Evolutionary conservation across 1,139 yeast species (phyloP), one percentile per base, ranked within the genome.

Genomic region (Geotrichum candidum): DNA sequence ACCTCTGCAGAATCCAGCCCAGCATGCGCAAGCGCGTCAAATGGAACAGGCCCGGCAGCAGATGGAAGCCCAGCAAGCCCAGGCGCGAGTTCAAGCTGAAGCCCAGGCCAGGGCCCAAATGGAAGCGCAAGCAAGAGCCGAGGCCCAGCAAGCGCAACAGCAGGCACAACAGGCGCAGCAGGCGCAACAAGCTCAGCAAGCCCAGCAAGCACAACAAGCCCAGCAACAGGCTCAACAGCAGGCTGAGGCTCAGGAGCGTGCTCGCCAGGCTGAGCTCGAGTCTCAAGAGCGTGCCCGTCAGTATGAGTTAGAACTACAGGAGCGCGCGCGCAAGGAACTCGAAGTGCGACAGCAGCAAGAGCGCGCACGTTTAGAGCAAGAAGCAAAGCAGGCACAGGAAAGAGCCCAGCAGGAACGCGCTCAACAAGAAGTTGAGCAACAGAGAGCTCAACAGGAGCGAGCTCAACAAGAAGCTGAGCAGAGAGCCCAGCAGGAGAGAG

Each of bases 11-110:
- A 41, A 52, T 29, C 54, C 45, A 18, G 54, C 41, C 22, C 71
- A 63, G 61, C 72, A 69, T 58, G 72, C 65, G 45, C 70, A 65
- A 58, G 72, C 68, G 58, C 71, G 65, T 54, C 68, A 65, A 53
- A 66, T 54, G 3, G 67, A 68, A 59, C 73, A 66, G 51, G 66
- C 65, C 11, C 66, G 58, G 18, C 68, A 57, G 53, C 72, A 59
- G 59, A 74, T 67, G 60, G 73, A 66, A 64, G 67, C 65, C 33
- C 64, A 60, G 50, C 68, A 64, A 50, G 48, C 35, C 7, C 54
- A 56, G 23, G 58, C 54, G 13, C 69, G 63, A 52, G 68, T 59
- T 22, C 66, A 63, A 45, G 63, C 51, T 35, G 67, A 54, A 51
- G 59, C 23, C 48, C 65, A 62, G 51, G 62, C 63, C 25, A 64